A percentile compares a stretch with the other conserved stretches of the same genome.
Conservation (phyloP, 176 grass and related monocot species). For the Aechmea fasciata region DNA sequence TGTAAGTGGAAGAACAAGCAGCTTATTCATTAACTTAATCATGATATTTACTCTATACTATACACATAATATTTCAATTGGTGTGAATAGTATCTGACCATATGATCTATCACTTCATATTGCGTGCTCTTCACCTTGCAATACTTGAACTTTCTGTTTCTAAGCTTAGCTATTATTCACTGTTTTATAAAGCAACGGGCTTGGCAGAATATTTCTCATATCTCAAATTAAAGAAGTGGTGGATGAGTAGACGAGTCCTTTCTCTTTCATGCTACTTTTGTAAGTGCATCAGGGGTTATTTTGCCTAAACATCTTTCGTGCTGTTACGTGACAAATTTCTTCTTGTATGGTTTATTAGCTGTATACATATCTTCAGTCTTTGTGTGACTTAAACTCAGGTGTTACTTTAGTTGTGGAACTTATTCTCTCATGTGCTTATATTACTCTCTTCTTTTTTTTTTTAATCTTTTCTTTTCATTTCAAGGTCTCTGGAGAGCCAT, state of each 20-base stretch:
- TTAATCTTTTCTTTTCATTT: conserved; percentile 3
- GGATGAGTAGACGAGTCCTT: no score
- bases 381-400: not conserved
- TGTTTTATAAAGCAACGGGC: no score
- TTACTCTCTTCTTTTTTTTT: not conserved
- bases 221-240: no score
- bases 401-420: not conserved
- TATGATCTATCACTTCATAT: not conserved
- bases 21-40: not conserved
- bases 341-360: not conserved
- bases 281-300: no score
- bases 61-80: not conserved
- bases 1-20: conserved; percentile 41
- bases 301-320: no score
- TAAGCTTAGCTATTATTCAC: no score
- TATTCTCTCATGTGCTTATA: not conserved
- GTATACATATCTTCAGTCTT: not conserved
- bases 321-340: not conserved
- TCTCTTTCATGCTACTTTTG: no score
- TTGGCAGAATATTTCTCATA: no score
- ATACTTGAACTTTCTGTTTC: no score
- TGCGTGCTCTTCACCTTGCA: not conserved
- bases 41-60: not conserved
- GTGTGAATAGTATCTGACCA: not conserved
- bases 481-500: conserved; percentile 83